These are phyloP conservation scores for Neoboletus brunneissimus DNA, from an alignment of 768 basidiomycete genomes.

Conservation along the genomic window DNA sequence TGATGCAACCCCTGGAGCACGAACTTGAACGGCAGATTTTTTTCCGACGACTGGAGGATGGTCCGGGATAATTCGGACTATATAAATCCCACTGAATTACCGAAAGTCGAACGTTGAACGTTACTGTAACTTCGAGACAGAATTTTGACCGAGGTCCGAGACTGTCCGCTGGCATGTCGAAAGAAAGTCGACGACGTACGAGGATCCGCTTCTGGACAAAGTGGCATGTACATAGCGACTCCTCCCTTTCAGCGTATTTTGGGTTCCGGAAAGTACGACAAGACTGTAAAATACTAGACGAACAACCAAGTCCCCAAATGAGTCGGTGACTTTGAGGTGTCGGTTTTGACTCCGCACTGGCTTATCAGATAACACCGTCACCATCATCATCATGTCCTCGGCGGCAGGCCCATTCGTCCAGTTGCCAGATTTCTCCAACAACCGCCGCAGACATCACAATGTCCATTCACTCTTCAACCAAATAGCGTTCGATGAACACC, in stretches of 20 bases:
- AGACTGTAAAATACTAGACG: background rate
- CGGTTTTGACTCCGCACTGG: background rate
- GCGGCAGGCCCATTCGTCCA: background rate
- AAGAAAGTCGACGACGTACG: background rate
- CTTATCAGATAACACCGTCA: slow-evolving; percentile 9
- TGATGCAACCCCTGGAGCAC: background rate
- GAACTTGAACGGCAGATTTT: background rate
- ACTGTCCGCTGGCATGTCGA: background rate
- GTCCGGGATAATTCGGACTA: background rate
- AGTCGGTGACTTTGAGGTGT: background rate
- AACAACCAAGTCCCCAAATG: background rate
- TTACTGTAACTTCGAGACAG: background rate
- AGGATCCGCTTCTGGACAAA: background rate
- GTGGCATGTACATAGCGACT: background rate
- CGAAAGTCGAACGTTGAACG: background rate
- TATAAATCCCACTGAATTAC: background rate
- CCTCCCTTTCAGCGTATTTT: background rate
- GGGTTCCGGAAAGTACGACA: background rate
- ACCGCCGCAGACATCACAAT: slow-evolving; percentile 8
- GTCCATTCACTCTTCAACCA: background rate
- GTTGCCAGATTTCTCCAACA: slow-evolving; percentile 23
- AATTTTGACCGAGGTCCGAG: background rate
- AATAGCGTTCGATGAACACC: slow-evolving; percentile 3
- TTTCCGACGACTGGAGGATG: background rate
- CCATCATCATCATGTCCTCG: slow-evolving; percentile 3